Conservation (phyloP, 192 early-diverging fungal genomes). For the Backusella tarrabulga region DNA sequence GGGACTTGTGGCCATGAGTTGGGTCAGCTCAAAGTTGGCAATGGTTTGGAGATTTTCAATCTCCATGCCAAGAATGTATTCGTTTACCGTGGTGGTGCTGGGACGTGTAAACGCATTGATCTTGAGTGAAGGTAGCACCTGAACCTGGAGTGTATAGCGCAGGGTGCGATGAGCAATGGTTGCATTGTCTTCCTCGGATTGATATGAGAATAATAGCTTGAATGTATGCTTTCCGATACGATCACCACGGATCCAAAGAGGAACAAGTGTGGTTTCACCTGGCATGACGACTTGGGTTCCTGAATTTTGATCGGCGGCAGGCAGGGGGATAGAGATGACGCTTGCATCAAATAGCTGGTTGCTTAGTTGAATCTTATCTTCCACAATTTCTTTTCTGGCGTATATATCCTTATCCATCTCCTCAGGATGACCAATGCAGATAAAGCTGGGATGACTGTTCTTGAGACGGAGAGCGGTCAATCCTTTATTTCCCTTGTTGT, state of each 20-base stretch:
- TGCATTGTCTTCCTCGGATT: slow-evolving; percentile 67
- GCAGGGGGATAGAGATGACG: slow-evolving; percentile 49
- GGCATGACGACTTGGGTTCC: slow-evolving; percentile 49
- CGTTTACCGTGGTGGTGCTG: slow-evolving; percentile 68
- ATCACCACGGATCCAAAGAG: slow-evolving; percentile 90
- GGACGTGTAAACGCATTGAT: slow-evolving; percentile 94
- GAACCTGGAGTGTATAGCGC: slow-evolving; percentile 51
- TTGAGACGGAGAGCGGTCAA: slow-evolving; percentile 71
- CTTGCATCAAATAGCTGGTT: slow-evolving; percentile 59
- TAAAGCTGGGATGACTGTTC: slow-evolving; percentile 86
- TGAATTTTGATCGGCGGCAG: slow-evolving; percentile 26
- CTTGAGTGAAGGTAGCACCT: slow-evolving; percentile 84
- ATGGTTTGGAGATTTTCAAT: slow-evolving; percentile 71
- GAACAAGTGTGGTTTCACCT: slow-evolving; percentile 69
- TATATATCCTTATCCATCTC: slow-evolving; percentile 43
- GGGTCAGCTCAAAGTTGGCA: slow-evolving; percentile 59
- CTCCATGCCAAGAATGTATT: slow-evolving; percentile 93
- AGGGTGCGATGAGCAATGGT: slow-evolving; percentile 66
- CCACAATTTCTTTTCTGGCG: not conserved
- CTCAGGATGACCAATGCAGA: slow-evolving; percentile 60
- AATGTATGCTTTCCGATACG: slow-evolving; percentile 84
- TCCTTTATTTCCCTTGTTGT: slow-evolving; percentile 78
- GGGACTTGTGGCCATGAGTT: slow-evolving; percentile 71
- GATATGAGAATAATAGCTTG: slow-evolving; percentile 79
- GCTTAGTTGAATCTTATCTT: slow-evolving; percentile 19